Conservation (phyloP, 306 rosid species). For the Castanea mollissima region DNA sequence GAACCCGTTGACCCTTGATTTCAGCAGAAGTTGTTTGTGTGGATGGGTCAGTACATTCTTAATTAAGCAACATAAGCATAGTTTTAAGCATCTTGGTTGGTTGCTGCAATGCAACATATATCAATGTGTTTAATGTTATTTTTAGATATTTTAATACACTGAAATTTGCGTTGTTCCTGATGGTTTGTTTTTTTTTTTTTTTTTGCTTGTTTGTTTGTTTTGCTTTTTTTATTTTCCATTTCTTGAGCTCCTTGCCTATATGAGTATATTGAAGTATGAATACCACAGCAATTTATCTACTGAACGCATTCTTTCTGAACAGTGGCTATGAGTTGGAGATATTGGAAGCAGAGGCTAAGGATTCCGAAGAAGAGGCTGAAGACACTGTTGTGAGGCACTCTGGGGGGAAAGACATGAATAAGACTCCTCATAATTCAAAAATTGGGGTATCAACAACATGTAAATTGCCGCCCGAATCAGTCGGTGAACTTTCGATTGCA, state of each 20-base stretch:
- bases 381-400: slow-evolving; percentile 38
- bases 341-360: slow-evolving; percentile 80
- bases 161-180: neutral
- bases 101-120: too few species aligned
- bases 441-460: slow-evolving; percentile 18
- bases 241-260: neutral
- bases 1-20: neutral
- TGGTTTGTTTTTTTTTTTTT: neutral
- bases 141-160: neutral
- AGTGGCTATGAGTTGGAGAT: slow-evolving; percentile 82
- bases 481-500: slow-evolving; percentile 24
- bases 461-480: slow-evolving; percentile 34
- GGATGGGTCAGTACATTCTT: neutral
- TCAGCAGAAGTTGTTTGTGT: neutral
- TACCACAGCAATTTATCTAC: slow-evolving; percentile 3
- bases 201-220: too few species aligned
- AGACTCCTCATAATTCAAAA: slow-evolving; percentile 46
- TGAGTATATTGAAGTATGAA: neutral
- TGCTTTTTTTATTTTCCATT: neutral
- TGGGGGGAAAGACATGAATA: slow-evolving; percentile 30
- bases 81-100: slow-evolving; percentile 6
- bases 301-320: slow-evolving; percentile 36
- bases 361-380: slow-evolving; percentile 82
- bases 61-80: neutral
- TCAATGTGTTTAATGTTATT: neutral